Base-by-base conservation (phyloP, 768 basidiomycete species). In the Lentinula boryana region DNA sequence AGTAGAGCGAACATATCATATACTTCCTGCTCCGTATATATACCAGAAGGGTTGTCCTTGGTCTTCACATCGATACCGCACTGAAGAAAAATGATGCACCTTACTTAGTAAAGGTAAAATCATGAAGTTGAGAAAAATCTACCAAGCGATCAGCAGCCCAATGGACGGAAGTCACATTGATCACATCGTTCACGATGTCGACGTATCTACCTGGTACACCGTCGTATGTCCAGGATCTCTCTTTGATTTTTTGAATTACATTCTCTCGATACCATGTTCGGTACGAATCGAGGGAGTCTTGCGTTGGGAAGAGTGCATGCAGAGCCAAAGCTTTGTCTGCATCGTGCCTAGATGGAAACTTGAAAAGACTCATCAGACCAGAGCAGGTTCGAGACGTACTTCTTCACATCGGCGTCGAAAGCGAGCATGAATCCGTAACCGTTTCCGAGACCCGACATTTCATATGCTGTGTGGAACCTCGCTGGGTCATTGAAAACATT, bases 171-270 rank as follows among this genome's bases (percentile, higher is more conserved):
- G 74, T 71, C 9, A 77, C 68, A 56, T 82, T 81, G 67, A 80
- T 71, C 10, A 84, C 80, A 60, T 81, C 78, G 41, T 74, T 71
- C 16, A 81, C 77, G 60, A 84, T 73, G 63, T 85, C 79, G 58
- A 84, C 66, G 38, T 74, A 75, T 44, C 64, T 71, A 40, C 74
- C 76, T 7, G 70, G 64, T 16, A 72, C 62, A 33, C 71, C 71
- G n/a, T 68, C 62, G 54, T 75, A 73, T 62, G 58, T 70, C 68
- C 70, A 75, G 6, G 72, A 68, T 57, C 70, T 70, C 62, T 76
- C 68, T 35, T 70, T 63, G 32, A 77, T 70, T 59, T 72, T 68
- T 57, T 67, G 64, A 1, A 31, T 62, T 10, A 73, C 67, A 48
- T 69, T 69, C 0, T 67, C 65, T 13, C 65, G 65, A 62, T 75